Conservation (phyloP, 345 rosid genomes). For the Raphanus sativus region DNA sequence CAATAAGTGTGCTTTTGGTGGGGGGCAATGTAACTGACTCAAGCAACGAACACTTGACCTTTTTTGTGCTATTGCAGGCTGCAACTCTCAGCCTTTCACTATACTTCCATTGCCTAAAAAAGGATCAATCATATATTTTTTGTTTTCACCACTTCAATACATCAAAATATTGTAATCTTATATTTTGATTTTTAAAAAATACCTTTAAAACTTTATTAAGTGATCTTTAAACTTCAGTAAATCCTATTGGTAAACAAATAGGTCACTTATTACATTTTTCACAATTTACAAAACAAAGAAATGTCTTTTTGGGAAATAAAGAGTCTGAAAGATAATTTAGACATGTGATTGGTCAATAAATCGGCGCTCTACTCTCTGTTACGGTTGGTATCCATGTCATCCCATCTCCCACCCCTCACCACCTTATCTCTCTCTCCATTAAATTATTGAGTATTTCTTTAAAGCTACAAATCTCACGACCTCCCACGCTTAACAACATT, state of each 20-base stretch:
- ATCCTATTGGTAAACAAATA: conserved; percentile 21
- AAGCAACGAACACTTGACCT: conserved; percentile 29
- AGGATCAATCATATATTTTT: too few relatives aligned
- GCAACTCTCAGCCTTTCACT: conserved; percentile 11
- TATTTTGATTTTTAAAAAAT: too few relatives aligned
- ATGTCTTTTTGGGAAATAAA: conserved; percentile 10
- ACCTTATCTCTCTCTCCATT: conserved; percentile 20
- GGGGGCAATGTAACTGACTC: conserved; percentile 34
- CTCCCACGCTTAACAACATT: conserved; percentile 33
- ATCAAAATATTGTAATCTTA: too few relatives aligned
- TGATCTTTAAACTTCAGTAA: neutral
- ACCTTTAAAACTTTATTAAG: neutral
- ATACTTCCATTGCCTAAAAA: neutral
- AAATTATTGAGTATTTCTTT: conserved; percentile 6
- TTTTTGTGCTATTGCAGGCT: neutral
- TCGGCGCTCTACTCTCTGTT: conserved; percentile 34
- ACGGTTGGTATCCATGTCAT: conserved; percentile 36
- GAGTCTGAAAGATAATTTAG: neutral
- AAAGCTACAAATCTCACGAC: conserved; percentile 1
- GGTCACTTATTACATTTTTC: conserved; percentile 30
- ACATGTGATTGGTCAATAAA: conserved; percentile 32
- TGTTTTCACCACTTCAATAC: too few relatives aligned
- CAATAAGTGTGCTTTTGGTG: too few relatives aligned
- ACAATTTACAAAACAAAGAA: neutral
- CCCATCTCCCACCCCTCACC: conserved; percentile 12